A percentile compares a stretch with the other conserved stretches of the same genome.
These are phyloP conservation scores for Amphirosellinia nigrospora DNA, from an alignment of 495 filamentous ascomycete species.

Conservation along the genomic window DNA sequence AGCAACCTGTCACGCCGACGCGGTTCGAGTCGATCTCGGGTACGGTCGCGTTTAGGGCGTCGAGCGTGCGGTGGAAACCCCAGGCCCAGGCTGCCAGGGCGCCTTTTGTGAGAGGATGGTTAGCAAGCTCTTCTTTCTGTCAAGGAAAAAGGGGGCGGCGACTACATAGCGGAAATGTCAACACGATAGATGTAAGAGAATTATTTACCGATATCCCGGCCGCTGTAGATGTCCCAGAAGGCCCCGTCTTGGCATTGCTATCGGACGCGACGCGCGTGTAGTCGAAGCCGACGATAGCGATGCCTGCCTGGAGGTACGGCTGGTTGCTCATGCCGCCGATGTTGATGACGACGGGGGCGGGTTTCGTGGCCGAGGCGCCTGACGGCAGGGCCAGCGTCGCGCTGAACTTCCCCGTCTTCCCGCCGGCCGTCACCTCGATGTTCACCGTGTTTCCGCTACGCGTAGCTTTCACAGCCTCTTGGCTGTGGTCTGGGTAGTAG, in stretches of 20 bases:
- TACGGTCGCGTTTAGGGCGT: conserved; percentile 55
- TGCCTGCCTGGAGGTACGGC: conserved; percentile 55
- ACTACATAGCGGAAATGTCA: too few relatives aligned
- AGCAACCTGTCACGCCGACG: conserved; percentile 60
- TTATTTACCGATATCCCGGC: conserved; percentile 55
- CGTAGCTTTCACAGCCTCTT: conserved; percentile 58
- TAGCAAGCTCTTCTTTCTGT: neutral
- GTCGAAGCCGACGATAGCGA: conserved; percentile 59
- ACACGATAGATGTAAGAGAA: too few relatives aligned
- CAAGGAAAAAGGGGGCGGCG: too few relatives aligned
- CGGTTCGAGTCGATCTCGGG: conserved; percentile 55
- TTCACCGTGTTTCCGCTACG: conserved; percentile 55
- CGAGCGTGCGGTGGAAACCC: conserved; percentile 60
- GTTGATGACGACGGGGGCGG: conserved; percentile 59
- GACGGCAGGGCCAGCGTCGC: conserved; percentile 53
- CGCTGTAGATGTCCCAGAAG: conserved; percentile 60
- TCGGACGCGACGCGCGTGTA: conserved; percentile 57
- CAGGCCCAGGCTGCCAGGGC: conserved; percentile 60
- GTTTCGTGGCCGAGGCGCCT: conserved; percentile 29
- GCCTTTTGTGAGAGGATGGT: conserved; percentile 35
- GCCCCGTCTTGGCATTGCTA: conserved; percentile 59
- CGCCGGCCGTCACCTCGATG: conserved; percentile 53
- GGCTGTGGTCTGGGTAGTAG: conserved; percentile 59
- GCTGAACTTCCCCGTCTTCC: conserved; percentile 53
- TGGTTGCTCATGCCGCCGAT: conserved; percentile 61